A percentile compares a stretch with the other conserved stretches of the same genome.
Conservation (phyloP, 2,329 filamentous ascomycete species). For the Colletotrichum tabaci region DNA sequence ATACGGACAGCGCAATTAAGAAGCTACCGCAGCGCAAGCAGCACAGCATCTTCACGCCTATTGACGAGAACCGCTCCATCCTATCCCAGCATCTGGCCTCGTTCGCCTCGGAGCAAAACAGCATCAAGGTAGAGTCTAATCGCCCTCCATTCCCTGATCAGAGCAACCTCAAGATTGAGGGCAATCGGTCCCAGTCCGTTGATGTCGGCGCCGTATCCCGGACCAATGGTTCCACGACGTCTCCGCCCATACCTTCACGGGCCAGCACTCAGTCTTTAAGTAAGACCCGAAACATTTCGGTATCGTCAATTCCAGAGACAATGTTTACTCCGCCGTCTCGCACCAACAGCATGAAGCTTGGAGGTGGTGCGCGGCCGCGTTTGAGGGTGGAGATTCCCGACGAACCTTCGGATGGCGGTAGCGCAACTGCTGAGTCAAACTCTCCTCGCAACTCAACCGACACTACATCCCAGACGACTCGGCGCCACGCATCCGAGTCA, state of each 20-base stretch:
- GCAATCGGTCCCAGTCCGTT: constrained; percentile 73
- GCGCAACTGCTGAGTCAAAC: constrained; percentile 80
- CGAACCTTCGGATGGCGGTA: constrained; percentile 84
- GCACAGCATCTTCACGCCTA: constrained; percentile 96
- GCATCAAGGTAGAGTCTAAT: constrained; percentile 54
- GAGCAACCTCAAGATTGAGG: constrained; percentile 45
- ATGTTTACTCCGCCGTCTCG: constrained; percentile 80
- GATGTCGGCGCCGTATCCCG: constrained; percentile 72
- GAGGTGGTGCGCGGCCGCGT: constrained; percentile 81
- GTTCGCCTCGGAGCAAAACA: constrained; percentile 69
- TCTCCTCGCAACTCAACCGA: constrained; percentile 73
- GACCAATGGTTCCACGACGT: constrained; percentile 62
- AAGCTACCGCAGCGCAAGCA: constrained; percentile 83
- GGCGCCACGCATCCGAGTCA: constrained; percentile 64
- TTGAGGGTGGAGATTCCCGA: constrained; percentile 96
- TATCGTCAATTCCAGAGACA: constrained; percentile 76
- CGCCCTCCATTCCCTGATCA: constrained; percentile 42
- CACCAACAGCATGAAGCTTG: constrained; percentile 80
- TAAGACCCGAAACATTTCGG: constrained; percentile 64
- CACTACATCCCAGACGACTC: constrained; percentile 68
- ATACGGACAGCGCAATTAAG: constrained; percentile 68
- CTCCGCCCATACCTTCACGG: constrained; percentile 68
- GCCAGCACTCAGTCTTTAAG: constrained; percentile 65
- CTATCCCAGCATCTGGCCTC: constrained; percentile 85
- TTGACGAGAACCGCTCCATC: constrained; percentile 92